Evolutionary conservation across 2,329 filamentous ascomycete species (phyloP), one percentile per base, ranked within the genome.

Genomic region (Grosmannia serpens): DNA sequence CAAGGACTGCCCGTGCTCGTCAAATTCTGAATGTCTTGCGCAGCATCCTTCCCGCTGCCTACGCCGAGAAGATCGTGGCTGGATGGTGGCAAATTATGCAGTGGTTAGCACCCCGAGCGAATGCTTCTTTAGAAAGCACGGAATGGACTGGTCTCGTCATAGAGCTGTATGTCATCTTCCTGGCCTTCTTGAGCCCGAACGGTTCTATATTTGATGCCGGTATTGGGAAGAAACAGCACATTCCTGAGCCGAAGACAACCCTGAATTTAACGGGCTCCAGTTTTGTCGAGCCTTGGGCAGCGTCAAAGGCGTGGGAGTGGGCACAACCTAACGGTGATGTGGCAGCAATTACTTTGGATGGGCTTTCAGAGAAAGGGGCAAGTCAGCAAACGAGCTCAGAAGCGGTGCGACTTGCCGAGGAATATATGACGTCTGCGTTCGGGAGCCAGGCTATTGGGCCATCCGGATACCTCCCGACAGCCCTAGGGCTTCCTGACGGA

Each of bases 71-170:
- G 29, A 71, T 90, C 11, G 72, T 88, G 59, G 78, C 84, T 11
- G 83, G 80, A 2, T 91, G 88, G 86, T 88, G 87, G 80, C 85
- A 89, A 67, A 77, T 82, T 24, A 80, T 87, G 71, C 81, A 83
- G 61, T 92, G 88, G 88, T 74, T 89, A 47, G 73, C 74, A 33
- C 66, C 56, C 8, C 61, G 59, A 15, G 49, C 62, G 4, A 57
- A 58, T 0, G 71, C 77, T 4, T 67, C 73, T 9, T 68, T 76
- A 17, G 70, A 71, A 4, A 78, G 86, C 61, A 59, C 73, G 1
- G 88, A 91, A 69, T 91, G 87, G 87, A 86, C 85, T 4, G 81
- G 84, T 2, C 68, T 87, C 53, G 76, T 83, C 3, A 76, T 88
- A 11, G 74, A 86, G 11, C 70, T 91, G 3, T 78, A 89, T 52